Evolutionary conservation across 164 flowering plant genomes (phyloP).

Genomic region (Tinospora cordifolia): DNA sequence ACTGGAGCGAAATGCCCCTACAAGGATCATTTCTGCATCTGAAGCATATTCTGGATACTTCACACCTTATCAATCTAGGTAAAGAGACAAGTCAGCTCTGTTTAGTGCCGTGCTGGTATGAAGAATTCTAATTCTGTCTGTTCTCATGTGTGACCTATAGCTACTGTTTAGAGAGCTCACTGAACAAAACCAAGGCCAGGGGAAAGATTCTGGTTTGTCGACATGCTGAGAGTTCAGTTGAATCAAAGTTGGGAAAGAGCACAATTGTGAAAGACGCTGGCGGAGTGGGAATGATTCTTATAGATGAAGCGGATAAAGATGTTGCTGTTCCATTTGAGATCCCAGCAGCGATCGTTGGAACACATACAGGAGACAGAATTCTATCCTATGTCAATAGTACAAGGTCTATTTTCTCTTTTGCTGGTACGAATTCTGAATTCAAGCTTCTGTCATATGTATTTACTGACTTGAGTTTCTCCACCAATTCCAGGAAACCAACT

Average conservation of each 20-base stretch:
- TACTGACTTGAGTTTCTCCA: conserved; percentile 7
- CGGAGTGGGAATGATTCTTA: conserved; percentile 74
- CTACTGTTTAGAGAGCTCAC: conserved; percentile 67
- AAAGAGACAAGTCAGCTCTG: conserved; percentile 34
- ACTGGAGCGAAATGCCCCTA: conserved; percentile 32
- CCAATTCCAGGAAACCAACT: conserved; percentile 41
- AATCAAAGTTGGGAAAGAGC: conserved; percentile 61
- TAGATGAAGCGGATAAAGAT: conserved; percentile 59
- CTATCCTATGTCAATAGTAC: conserved; percentile 51
- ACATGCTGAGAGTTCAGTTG: conserved; percentile 53
- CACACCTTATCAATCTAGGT: conserved; percentile 87
- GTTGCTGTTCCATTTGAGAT: conserved; percentile 64
- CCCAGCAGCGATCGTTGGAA: conserved; percentile 62
- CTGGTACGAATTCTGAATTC: neutral
- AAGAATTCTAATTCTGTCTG: conserved; percentile 11
- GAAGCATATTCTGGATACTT: conserved; percentile 60
- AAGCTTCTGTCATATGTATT: neutral
- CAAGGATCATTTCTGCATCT: conserved; percentile 57
- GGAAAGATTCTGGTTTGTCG: conserved; percentile 70
- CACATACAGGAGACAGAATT: conserved; percentile 32
- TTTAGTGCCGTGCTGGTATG: conserved; percentile 4
- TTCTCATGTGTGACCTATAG: conserved; percentile 25
- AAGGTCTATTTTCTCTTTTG: conserved; percentile 30
- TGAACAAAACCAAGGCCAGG: conserved; percentile 46
- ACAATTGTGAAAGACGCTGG: conserved; percentile 64